These are phyloP conservation scores for Carex kokanica DNA, from an alignment of 176 grass and related monocot species.

Conservation along the genomic window DNA sequence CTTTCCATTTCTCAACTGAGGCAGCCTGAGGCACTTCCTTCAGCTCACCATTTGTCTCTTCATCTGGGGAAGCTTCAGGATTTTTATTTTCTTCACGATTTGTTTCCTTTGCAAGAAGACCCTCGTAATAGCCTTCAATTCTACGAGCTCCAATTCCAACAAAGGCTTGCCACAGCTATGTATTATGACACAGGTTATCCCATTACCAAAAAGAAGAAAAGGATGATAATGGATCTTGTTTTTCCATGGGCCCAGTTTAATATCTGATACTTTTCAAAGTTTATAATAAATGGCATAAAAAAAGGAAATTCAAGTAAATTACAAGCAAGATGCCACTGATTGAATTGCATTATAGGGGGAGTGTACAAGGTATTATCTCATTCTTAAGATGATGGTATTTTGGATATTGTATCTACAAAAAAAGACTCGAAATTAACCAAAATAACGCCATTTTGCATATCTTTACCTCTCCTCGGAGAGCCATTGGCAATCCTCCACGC, in stretches of 20 bases:
- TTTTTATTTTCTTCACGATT: slow-evolving; percentile 27
- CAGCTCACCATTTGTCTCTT: slow-evolving; percentile 40
- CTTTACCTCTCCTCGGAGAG: slow-evolving; percentile 91
- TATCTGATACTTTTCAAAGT: not conserved
- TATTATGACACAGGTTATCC: not conserved
- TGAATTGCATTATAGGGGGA: slow-evolving; percentile 3
- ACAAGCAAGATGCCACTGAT: not conserved
- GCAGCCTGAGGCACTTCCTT: slow-evolving; percentile 33
- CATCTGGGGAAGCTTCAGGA: slow-evolving; percentile 13
- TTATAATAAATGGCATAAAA: slow-evolving; percentile 13
- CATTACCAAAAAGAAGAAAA: slow-evolving; percentile 7
- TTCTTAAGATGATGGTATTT: not conserved
- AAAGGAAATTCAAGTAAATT: not conserved
- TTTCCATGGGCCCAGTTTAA: not conserved
- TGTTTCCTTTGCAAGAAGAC: slow-evolving; percentile 48
- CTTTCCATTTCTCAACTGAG: slow-evolving; percentile 84
- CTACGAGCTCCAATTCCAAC: slow-evolving; percentile 84
- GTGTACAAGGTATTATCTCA: not conserved
- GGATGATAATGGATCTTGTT: not conserved
- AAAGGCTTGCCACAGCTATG: slow-evolving; percentile 99
- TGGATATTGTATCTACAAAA: not conserved
- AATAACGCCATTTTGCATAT: not conserved
- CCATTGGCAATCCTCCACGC: slow-evolving; percentile 84
- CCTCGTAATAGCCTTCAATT: slow-evolving; percentile 75
- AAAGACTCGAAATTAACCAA: not conserved